Evolutionary conservation across 371 early-diverging fungal genomes (phyloP).

Genomic region (Saksenaea vasiformis): DNA sequence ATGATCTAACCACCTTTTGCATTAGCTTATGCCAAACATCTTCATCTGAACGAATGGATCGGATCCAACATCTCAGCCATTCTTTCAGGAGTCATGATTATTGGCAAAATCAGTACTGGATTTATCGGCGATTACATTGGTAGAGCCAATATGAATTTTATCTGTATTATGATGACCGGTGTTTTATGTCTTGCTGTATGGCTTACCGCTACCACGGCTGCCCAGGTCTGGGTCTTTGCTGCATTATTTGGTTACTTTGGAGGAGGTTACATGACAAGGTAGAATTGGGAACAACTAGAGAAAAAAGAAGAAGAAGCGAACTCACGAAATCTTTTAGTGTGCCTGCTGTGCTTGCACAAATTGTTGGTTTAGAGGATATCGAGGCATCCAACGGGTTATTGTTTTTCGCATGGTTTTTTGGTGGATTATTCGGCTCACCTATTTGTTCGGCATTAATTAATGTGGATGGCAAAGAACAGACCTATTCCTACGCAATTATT

Average conservation of each 20-base stretch:
- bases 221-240: conserved; percentile 42
- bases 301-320: background rate
- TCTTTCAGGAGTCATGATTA: conserved; percentile 50
- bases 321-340: conserved; percentile 22
- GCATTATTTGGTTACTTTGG: conserved; percentile 58
- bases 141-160: conserved; percentile 53
- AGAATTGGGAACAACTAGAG: background rate
- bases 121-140: conserved; percentile 57
- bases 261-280: conserved; percentile 59
- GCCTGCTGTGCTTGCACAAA: conserved; percentile 53
- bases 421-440: conserved; percentile 62
- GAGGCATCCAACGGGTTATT: conserved; percentile 58
- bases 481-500: conserved; percentile 45
- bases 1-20: background rate
- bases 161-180: conserved; percentile 47
- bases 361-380: conserved; percentile 52
- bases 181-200: conserved; percentile 40
- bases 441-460: conserved; percentile 50
- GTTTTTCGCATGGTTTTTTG: conserved; percentile 58
- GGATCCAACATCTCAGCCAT: conserved; percentile 48
- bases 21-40: conserved; percentile 38
- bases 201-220: conserved; percentile 36
- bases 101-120: conserved; percentile 60
- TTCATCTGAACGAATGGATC: conserved; percentile 33
- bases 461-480: conserved; percentile 32